These are phyloP conservation scores for Epichloe gansuensis DNA, from an alignment of 2,329 filamentous ascomycete genomes.

Conservation along the genomic window DNA sequence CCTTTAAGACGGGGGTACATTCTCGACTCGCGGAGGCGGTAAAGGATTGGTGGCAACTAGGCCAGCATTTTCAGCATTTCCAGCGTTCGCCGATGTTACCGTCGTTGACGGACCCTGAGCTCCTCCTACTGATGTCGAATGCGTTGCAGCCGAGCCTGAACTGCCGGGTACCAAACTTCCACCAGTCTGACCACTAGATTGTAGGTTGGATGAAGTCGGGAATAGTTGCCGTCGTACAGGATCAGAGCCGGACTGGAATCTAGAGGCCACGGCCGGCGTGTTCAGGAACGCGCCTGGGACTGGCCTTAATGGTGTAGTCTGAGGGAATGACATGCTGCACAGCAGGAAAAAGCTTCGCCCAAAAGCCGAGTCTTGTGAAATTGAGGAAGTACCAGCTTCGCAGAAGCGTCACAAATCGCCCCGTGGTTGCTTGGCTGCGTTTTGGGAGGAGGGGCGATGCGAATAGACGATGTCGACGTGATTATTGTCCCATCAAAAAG, in stretches of 20 bases:
- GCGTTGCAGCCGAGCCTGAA: background rate
- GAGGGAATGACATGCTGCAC: conserved; percentile 40
- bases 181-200: conserved; percentile 4
- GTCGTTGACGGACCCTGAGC: conserved; percentile 4
- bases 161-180: conserved; percentile 9
- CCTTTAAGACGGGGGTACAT: conserved; percentile 63
- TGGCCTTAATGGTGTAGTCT: conserved; percentile 55
- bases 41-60: conserved; percentile 21
- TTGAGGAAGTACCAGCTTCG: background rate
- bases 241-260: conserved; percentile 32
- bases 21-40: conserved; percentile 33
- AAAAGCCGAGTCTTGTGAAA: background rate
- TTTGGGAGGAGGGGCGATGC: background rate
- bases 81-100: conserved; percentile 15
- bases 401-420: conserved; percentile 1
- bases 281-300: conserved; percentile 66
- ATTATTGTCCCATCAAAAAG: conserved; percentile 6
- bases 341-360: conserved; percentile 2
- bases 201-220: conserved; percentile 16
- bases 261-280: conserved; percentile 52
- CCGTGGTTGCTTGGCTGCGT: background rate
- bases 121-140: background rate
- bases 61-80: conserved; percentile 15
- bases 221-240: conserved; percentile 42
- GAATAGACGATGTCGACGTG: conserved; percentile 3